Evolutionary conservation across 345 rosid genomes (phyloP).

Genomic region (Psidium guajava): DNA sequence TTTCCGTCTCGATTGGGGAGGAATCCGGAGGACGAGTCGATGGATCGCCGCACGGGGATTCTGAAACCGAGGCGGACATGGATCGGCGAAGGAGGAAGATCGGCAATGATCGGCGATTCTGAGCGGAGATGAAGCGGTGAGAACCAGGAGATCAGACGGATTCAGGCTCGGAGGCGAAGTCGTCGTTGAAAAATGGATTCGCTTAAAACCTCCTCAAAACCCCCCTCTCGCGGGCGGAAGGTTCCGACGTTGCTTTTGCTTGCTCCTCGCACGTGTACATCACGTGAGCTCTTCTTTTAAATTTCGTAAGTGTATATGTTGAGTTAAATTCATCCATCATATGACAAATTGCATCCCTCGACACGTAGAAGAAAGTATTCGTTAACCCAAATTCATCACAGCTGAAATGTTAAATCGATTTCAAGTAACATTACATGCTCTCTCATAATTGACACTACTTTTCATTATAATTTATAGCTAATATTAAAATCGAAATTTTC

Average conservation of each 20-base stretch:
- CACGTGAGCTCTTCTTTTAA: not conserved
- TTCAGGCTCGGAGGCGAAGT: not conserved
- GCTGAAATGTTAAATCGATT: accelerated
- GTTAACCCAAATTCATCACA: not conserved
- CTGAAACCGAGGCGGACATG: not conserved
- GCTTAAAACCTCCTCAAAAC: not conserved
- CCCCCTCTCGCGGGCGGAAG: not conserved
- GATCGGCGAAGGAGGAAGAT: not conserved
- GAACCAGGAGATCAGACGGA: no score
- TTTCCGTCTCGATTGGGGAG: not conserved
- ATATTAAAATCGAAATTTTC: not conserved
- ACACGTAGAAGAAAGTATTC: no score
- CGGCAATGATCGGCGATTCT: not conserved
- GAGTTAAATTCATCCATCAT: not conserved
- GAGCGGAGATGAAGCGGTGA: not conserved
- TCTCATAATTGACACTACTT: accelerated
- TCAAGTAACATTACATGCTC: not conserved
- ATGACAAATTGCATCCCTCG: not conserved
- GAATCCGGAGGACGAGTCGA: not conserved
- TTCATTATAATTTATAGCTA: not conserved
- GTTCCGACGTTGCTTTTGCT: not conserved
- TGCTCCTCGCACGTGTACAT: not conserved
- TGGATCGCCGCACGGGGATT: not conserved
- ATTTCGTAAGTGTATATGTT: not conserved
- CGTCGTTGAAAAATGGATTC: not conserved